A percentile compares a stretch with the other conserved stretches of the same genome.
These are phyloP conservation scores for Cladosporium sp. DNA, from an alignment of 2,329 filamentous ascomycete genomes.

Conservation along the genomic window DNA sequence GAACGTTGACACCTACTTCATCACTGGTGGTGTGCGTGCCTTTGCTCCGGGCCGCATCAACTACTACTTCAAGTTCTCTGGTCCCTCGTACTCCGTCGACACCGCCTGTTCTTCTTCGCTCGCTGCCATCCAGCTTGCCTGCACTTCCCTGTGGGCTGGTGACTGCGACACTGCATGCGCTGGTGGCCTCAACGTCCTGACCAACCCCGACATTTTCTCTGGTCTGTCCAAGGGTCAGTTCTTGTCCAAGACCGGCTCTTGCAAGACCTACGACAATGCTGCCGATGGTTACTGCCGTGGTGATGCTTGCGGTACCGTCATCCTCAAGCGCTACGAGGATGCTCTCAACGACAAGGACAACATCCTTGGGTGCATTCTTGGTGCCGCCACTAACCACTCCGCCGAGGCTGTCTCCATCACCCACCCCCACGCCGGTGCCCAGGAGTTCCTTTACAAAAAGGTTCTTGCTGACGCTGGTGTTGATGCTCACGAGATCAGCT, in stretches of 20 bases:
- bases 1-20: slow-evolving; percentile 67
- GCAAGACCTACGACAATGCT: slow-evolving; percentile 75
- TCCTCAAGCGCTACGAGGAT: slow-evolving; percentile 76
- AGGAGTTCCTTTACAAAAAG: slow-evolving; percentile 65
- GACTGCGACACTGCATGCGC: slow-evolving; percentile 79
- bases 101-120: slow-evolving; percentile 76
- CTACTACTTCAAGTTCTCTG: slow-evolving; percentile 73
- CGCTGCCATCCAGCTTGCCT: slow-evolving; percentile 67
- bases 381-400: slow-evolving; percentile 75
- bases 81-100: slow-evolving; percentile 68
- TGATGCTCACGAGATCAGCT: slow-evolving; percentile 71
- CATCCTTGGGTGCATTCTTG: slow-evolving; percentile 69
- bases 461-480: slow-evolving; percentile 70
- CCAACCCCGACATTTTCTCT: slow-evolving; percentile 75
- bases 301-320: slow-evolving; percentile 68
- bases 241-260: slow-evolving; percentile 69
- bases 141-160: slow-evolving; percentile 67
- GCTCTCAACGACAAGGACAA: slow-evolving; percentile 70
- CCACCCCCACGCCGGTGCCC: slow-evolving; percentile 72
- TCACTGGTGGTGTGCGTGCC: slow-evolving; percentile 58
- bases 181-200: slow-evolving; percentile 73
- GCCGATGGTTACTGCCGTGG: slow-evolving; percentile 81
- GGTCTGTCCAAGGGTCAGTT: slow-evolving; percentile 74
- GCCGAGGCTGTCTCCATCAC: slow-evolving; percentile 79
- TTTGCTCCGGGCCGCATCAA: slow-evolving; percentile 64